Base-by-base conservation (phyloP, 1,284 basidiomycete species). In the Boletus subluridellus region DNA sequence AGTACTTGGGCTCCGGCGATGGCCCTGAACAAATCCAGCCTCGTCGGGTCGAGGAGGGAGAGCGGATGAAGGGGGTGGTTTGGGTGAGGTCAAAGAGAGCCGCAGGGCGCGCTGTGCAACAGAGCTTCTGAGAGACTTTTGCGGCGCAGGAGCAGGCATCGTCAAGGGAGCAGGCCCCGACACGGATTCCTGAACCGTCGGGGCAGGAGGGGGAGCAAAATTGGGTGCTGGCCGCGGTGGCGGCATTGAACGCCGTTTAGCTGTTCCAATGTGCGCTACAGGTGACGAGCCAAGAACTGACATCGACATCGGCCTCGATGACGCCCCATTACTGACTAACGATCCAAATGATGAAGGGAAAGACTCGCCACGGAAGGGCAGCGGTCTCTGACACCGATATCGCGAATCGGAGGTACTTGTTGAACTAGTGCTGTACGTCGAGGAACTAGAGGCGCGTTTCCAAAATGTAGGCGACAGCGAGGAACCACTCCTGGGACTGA, bases 141-240 rank as follows among this genome's bases (percentile, higher is more conserved):
- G 65, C 14, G 57, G 47, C 8, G 52, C 42, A 28, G 84, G 82
- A 10, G 82, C 80, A 46, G 85, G 82, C 7, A 49, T 60, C 10
- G 72, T 60, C 34, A 72, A 63, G 26, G 71, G 56, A 47, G 67
- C 61, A 4, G 73, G 66, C 2, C 69, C 63, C 34, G 70, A 61
- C 30, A 66, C 46, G n/a, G 59, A 57, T 24, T 67, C 56, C 46
- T 72, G 73, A 59, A 71, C 66, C 15, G 67, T 69, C 3, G 86
- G 87, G 5, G 87, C 83, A 56, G 86, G 86, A 34, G 88, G 87
- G 12, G 86, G 81, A 9, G 88, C 86, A 55, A 79, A 80, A 21
- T 78, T 84, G 0, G 88, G 88, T 6, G 85, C 81, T 38, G 88
- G 88, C 12, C 85, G 82, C 4, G 88, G 87, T 10, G 86, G 86